These are phyloP conservation scores for Rhynchospora pubera DNA, from an alignment of 176 grass and related monocot genomes.

Conservation along the genomic window DNA sequence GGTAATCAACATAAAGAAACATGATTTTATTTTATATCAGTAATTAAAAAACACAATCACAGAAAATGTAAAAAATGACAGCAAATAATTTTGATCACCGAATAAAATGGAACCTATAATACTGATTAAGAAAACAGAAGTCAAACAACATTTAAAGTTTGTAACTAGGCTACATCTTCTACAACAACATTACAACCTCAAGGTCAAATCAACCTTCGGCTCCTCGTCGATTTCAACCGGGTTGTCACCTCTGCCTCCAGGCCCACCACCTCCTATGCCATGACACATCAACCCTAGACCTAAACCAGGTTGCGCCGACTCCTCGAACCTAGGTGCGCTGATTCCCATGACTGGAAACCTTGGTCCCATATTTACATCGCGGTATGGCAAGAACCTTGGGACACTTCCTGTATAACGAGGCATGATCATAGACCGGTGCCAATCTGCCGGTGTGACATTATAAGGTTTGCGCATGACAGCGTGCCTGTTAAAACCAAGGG, in stretches of 20 bases:
- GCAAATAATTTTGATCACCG: background rate
- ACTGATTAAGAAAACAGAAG: background rate
- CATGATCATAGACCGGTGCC: conserved; percentile 8
- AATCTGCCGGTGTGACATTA: background rate
- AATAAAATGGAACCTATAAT: conserved; percentile 17
- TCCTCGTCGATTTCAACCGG: conserved; percentile 5
- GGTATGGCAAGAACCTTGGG: background rate
- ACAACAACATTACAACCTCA: conserved; percentile 5
- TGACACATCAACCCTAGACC: conserved; percentile 16
- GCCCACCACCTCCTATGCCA: background rate
- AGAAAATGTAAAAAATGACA: background rate
- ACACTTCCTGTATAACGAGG: background rate
- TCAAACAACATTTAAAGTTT: background rate
- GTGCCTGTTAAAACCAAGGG: background rate
- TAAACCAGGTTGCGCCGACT: background rate
- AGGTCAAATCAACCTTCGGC: conserved; percentile 21
- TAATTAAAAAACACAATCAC: background rate
- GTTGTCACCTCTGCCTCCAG: background rate
- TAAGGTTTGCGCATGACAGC: conserved; percentile 10
- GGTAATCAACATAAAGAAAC: background rate
- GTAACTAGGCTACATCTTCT: background rate
- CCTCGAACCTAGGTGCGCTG: conserved; percentile 6
- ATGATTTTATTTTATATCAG: background rate
- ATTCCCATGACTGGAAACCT: conserved; percentile 8
- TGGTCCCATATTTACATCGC: background rate